Percentiles rank a stretch among this genome's conserved stretches.
Conservation (phyloP, 345 rosid species). For the Ceriops decandra region DNA sequence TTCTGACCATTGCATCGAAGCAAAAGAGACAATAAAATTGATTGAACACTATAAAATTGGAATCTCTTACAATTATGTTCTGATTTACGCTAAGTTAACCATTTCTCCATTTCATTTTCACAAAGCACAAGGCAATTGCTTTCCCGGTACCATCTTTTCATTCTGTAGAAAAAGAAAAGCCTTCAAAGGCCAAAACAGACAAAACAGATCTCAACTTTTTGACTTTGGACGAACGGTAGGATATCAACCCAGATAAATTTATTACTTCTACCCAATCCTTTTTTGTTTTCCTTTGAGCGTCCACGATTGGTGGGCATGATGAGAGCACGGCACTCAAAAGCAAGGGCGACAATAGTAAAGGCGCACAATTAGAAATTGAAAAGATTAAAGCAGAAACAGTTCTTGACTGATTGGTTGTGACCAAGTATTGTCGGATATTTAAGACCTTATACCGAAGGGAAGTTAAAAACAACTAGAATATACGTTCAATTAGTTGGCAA, state of each 20-base stretch:
- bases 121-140: too few relatives aligned
- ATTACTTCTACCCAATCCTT: slow-evolving; percentile 11
- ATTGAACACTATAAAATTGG: slow-evolving; percentile 11
- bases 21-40: slow-evolving; percentile 12
- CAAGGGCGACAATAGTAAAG: not conserved
- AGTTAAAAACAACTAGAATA: slow-evolving; percentile 3
- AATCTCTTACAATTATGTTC: too few relatives aligned
- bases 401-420: not conserved
- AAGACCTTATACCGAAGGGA: not conserved
- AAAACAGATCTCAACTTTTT: slow-evolving; percentile 15
- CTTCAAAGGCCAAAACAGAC: not conserved
- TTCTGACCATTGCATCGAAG: not conserved
- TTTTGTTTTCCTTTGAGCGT: slow-evolving; percentile 23
- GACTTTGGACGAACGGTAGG: not conserved
- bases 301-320: slow-evolving; percentile 26
- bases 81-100: not conserved
- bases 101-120: not conserved
- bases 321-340: not conserved
- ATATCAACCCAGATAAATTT: not conserved
- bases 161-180: slow-evolving; percentile 11
- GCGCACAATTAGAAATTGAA: slow-evolving; percentile 5
- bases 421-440: not conserved
- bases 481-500: slow-evolving; percentile 25
- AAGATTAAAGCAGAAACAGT: not conserved
- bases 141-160: not conserved